A percentile compares a stretch with the other conserved stretches of the same genome.
Conservation (phyloP, 108 stramenopile genomes). For the Skeletonema potamos region DNA sequence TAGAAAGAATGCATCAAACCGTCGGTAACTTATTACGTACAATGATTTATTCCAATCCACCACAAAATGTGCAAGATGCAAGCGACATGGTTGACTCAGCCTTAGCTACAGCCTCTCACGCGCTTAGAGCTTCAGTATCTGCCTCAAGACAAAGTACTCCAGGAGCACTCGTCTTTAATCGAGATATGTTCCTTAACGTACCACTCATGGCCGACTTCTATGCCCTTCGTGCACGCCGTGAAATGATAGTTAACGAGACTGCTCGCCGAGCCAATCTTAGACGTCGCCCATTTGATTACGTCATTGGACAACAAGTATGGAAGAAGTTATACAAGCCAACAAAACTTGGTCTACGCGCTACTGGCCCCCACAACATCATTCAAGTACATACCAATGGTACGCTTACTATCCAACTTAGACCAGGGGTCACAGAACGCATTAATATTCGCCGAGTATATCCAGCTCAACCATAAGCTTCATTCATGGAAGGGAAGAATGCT, state of each 20-base stretch:
- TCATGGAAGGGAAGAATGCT: no score
- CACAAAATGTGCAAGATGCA: constrained; percentile 2
- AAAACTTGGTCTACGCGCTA: background rate
- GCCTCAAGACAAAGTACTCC: constrained; percentile 27
- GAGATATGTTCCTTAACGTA: constrained; percentile 49
- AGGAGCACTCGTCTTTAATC: constrained; percentile 37
- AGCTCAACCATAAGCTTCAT: no score
- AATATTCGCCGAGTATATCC: no score
- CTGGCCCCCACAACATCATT: no score
- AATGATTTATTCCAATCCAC: background rate
- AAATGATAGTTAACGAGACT: background rate
- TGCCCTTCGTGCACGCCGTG: background rate
- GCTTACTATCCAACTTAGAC: no score
- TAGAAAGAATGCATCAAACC: constrained; percentile 47
- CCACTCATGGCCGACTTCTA: constrained; percentile 23
- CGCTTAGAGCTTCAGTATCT: constrained; percentile 12
- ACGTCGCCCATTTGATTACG: background rate
- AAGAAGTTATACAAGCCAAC: background rate
- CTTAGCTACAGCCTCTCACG: constrained; percentile 21
- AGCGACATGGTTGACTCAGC: constrained; percentile 21
- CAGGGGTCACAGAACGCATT: no score
- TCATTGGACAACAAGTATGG: background rate
- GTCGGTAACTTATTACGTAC: constrained; percentile 32
- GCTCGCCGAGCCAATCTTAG: background rate
- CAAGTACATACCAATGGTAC: no score